phyloP scores from a whole-genome alignment of 1,284 basidiomycete species.

The Irpex sp. region DNA sequence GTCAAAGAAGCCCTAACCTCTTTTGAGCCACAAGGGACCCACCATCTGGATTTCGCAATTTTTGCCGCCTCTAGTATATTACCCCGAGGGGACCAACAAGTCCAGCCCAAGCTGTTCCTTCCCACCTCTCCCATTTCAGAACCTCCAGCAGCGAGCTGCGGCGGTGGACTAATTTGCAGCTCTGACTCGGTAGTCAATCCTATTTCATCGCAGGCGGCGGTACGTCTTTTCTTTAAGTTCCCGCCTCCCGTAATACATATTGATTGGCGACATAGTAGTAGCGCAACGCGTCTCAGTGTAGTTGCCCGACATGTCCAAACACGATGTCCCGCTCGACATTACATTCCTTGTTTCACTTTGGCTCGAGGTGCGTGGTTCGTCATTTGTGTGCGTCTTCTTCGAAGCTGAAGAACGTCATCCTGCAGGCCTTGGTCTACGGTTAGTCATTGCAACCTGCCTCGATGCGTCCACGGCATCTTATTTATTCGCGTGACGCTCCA shows the following conservation, averaged over 20 bases:
- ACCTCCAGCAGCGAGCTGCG: not conserved
- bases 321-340: conserved; percentile 14
- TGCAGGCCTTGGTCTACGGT: conserved; percentile 15
- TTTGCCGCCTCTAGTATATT: conserved; percentile 5
- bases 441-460: not conserved
- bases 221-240: not conserved
- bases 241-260: not conserved
- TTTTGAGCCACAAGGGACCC: not conserved
- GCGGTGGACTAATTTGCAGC: not conserved
- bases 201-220: not conserved
- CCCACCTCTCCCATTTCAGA: not conserved
- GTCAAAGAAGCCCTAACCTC: not conserved
- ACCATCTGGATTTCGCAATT: not conserved
- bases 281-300: not conserved
- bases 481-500: not conserved
- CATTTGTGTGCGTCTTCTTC: not conserved
- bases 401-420: not conserved
- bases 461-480: not conserved
- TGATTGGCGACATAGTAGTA: not conserved
- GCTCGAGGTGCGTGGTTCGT: conserved; percentile 13
- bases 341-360: conserved; percentile 15
- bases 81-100: not conserved
- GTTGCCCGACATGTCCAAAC: conserved; percentile 5
- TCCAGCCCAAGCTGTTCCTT: conserved; percentile 2
- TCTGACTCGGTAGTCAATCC: conserved; percentile 1